Evolutionary conservation across 441 rosid genomes (phyloP), one percentile per base, ranked within the genome.

Genomic region (Brassica hybrid): DNA sequence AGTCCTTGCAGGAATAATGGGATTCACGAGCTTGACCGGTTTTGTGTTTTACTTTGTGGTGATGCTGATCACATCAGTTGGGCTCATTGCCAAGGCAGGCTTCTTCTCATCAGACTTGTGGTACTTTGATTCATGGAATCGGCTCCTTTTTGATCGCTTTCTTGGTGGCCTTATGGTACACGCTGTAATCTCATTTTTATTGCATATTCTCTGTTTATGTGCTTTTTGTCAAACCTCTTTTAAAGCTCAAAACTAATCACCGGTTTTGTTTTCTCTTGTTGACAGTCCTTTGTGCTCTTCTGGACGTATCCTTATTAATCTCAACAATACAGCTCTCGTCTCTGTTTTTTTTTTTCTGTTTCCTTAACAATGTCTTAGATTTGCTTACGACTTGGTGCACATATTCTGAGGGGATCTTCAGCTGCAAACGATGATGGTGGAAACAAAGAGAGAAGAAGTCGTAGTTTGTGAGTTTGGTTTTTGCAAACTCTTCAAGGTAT

Each of bases 211-310:
- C 52, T 2, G 36, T 48, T 50, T 21, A 43, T 67, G 13, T 56
- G 25, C 27, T 65, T 52, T 36, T 2, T 7, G 5, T 54, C 2
- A 64, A 27, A 54, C 41, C 62, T 68, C 41, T 18, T 30, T 50
- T 41, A 43, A 50, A 41, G 19, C 58, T 75, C 14, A 50, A 18
- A 27, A 19, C 73, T 75, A 61, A 65, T 58, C 3, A 7, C 2
- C 3, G 34, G 66, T 45, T 3, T 21, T 75, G 34, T 75, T 52
- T 76, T 54, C 21, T 78, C 56, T 65, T 60, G 78, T 8, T 14
- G 23, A 91, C 98, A 96, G 99, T 96, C 99, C 17, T 96, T 96
- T 56, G 99, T 94, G 94, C 90, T 96, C 57, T 96, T 96, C 87
- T 96, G 99, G 99, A 92, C 99, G 98, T 96, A 94, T 94, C 98